Conservation (phyloP, 768 basidiomycete species). For the Mycena capillaripes region DNA sequence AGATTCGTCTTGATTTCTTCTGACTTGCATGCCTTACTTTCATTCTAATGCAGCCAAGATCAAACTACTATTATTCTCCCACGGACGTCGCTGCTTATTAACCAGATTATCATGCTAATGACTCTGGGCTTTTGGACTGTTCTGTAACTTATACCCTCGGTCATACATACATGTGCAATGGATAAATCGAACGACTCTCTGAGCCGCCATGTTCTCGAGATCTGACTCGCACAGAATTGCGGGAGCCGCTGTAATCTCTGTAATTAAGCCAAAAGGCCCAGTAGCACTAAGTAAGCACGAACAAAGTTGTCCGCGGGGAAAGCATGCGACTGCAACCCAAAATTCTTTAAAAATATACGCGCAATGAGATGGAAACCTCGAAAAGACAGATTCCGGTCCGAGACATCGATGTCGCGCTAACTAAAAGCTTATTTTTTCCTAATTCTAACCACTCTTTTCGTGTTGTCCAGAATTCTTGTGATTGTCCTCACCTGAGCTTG, state of each 20-base stretch:
- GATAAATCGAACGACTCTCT: background rate
- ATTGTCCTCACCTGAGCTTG: no score
- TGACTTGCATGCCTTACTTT: conserved; percentile 43
- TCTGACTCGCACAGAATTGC: no score
- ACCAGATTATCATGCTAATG: no score
- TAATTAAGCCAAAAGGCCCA: background rate
- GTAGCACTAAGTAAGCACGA: background rate
- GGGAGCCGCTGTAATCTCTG: background rate
- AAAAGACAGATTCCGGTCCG: no score
- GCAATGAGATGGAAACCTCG: background rate
- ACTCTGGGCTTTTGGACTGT: conserved; percentile 2
- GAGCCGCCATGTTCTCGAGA: background rate
- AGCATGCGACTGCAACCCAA: background rate
- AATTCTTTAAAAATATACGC: background rate
- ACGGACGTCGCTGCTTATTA: no score
- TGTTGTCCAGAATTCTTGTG: no score
- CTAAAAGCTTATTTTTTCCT: no score
- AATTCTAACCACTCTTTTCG: no score
- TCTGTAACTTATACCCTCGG: conserved; percentile 25
- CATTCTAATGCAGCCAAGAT: no score
- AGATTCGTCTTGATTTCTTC: conserved; percentile 52
- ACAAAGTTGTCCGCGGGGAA: conserved; percentile 19
- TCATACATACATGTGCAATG: conserved; percentile 13
- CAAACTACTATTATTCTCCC: no score
- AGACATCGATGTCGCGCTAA: background rate